Evolutionary conservation across 768 basidiomycete genomes (phyloP).

Genomic region (Suillus lakei): DNA sequence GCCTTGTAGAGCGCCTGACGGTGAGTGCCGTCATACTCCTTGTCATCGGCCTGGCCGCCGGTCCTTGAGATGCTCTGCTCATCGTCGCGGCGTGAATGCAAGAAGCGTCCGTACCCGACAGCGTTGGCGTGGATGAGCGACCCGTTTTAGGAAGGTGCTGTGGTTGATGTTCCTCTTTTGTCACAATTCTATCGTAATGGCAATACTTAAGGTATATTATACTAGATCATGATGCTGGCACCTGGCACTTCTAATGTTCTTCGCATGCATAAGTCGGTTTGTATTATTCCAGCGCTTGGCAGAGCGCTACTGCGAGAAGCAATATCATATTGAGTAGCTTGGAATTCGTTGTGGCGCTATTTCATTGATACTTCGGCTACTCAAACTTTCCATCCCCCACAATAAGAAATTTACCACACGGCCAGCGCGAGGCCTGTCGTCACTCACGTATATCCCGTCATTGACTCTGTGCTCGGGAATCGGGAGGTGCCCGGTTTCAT

Average conservation of each 20-base stretch:
- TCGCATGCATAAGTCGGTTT: conserved; percentile 4
- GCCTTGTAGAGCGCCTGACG: conserved; percentile 29
- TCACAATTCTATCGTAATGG: background rate
- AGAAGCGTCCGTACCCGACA: background rate
- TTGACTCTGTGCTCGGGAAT: background rate
- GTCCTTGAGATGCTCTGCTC: conserved; percentile 18
- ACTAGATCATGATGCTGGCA: too few species aligned
- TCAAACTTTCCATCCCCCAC: background rate
- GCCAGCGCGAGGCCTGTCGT: background rate
- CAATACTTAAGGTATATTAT: too few species aligned
- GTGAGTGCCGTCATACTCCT: conserved; percentile 26
- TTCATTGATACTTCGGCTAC: background rate
- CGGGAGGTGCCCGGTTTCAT: background rate
- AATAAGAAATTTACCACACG: background rate
- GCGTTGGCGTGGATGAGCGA: conserved; percentile 6
- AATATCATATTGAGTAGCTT: background rate
- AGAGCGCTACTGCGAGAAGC: background rate
- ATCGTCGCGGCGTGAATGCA: conserved; percentile 16
- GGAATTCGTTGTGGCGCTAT: conserved; percentile 4
- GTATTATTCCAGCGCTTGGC: background rate
- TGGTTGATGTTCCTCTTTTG: conserved; percentile 22
- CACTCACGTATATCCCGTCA: conserved; percentile 5
- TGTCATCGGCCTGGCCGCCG: conserved; percentile 21
- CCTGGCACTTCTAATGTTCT: background rate
- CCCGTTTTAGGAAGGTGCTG: conserved; percentile 38